These are phyloP conservation scores for Gossypium laxum DNA, from an alignment of 441 rosid species.

Conservation along the genomic window DNA sequence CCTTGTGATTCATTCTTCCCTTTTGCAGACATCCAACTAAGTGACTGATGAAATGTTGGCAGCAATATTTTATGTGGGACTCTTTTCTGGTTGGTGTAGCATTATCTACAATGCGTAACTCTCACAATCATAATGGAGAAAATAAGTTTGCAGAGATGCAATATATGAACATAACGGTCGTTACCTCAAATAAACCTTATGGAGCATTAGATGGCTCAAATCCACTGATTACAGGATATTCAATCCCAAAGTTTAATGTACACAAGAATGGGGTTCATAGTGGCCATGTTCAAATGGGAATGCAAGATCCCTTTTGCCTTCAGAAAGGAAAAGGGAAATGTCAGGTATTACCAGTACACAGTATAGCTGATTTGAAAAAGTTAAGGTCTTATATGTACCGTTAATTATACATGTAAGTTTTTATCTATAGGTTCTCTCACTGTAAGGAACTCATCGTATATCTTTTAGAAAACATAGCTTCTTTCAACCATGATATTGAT, in stretches of 20 bases:
- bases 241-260: slow-evolving; percentile 43
- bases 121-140: slow-evolving; percentile 26
- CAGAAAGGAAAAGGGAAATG: slow-evolving; percentile 56
- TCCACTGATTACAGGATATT: slow-evolving; percentile 46
- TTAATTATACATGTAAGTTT: not conserved
- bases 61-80: slow-evolving; percentile 92
- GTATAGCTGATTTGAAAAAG: not conserved
- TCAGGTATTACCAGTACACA: slow-evolving; percentile 32
- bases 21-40: not conserved
- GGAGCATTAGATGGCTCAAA: slow-evolving; percentile 63
- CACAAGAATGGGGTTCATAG: slow-evolving; percentile 54
- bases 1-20: not conserved
- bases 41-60: slow-evolving; percentile 13
- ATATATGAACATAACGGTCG: slow-evolving; percentile 68
- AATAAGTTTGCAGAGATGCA: slow-evolving; percentile 82
- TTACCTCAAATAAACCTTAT: slow-evolving; percentile 75
- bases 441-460: not conserved
- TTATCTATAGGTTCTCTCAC: not conserved
- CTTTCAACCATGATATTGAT: not conserved
- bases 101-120: slow-evolving; percentile 49
- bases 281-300: slow-evolving; percentile 74
- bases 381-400: not conserved
- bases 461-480: not conserved
- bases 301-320: slow-evolving; percentile 55
- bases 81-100: slow-evolving; percentile 72